Base-by-base conservation (phyloP, 495 filamentous ascomycete species). In the Aspergillus bertholletiae region DNA sequence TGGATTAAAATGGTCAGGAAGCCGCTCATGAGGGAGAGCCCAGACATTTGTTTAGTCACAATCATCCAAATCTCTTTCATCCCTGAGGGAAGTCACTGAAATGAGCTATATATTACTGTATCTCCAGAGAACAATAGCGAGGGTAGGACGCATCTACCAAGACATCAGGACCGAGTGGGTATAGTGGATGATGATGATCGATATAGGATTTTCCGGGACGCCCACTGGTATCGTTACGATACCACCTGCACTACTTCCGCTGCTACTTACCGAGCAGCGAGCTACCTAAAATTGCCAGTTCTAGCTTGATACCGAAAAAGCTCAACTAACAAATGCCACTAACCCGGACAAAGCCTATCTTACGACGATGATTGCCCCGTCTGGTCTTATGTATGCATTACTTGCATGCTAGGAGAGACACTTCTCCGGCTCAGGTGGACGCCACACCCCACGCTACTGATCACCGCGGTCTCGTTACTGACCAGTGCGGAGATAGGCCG, bases 371-470 rank as follows among this genome's bases (percentile, higher is more conserved):
- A 53, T 51, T 43, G 35, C 37, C 50, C 45, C 24, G 51, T 52
- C 37, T 32, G 46, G 47, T 52, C 32, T 44, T 43, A 30, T 56
- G 51, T 54, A 43, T 54, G 47, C 50, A 59, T 63, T 63, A 60
- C 61, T 35, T 58, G 55, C 61, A 60, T 64, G 43, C 50, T 41
- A 55, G 54, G 55, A 58, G 56, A 58, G 49, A 64, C 54, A 63
- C 57, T 55, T 55, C 61, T 63, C 54, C 26, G 53, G 56, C 56
- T 59, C 60, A 64, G 61, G 55, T 64, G 57, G 57, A 60, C 57
- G 57, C 61, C 56, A 59, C 56, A 58, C 57, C 57, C 57, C 61
- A 60, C 61, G 55, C 57, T 60, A 60, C 54, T 34, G 22, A 26
- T 7, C 18, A 43, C 20, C 11, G 37, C 9, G 20, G 32, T 57